Evolutionary conservation across 2,329 filamentous ascomycete genomes (phyloP), one percentile per base, ranked within the genome.

Genomic region (Arthrobotrys sinensis): DNA sequence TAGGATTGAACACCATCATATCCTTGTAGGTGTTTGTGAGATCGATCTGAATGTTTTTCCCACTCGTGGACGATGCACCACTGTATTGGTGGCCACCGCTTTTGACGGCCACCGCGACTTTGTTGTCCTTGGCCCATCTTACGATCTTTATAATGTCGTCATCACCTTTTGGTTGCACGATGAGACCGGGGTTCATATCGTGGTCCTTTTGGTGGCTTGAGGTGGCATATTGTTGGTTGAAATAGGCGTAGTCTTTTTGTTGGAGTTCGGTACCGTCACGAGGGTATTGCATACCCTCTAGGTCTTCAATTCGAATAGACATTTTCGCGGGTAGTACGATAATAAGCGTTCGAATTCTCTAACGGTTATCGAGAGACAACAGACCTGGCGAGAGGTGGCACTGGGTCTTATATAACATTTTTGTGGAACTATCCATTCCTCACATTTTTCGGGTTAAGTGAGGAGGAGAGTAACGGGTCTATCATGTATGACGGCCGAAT

Each of bases 221-320:
- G 0, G 84, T 84, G 2, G 86, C 86, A 81, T 87, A 87, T 80
- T 87, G 85, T 32, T 84, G 83, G 21, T 83, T 84, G 70, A 85
- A 78, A 10, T 79, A 62, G 6, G 82, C 70, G 43, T 82, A 84
- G 11, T 66, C 77, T 36, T 46, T 0, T 57, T 46, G 1, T 68
- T 68, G 19, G n/a, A 32, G 16, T 7, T 24, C 32, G 19, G 19
- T 7, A 32, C 48, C 64, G 1, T 34, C 48, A 19, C 64, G 64
- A 21, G 64, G 10, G 36, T 68, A 68, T 46, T 68, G 64, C 48
- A 55, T 68, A 19, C 64, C 64, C 50, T 68, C 64, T 12, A 68
- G 16, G 16, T 46, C 64, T 45, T 55, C 45, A 38, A 68, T 68
- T 32, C 16, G 34, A 14, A 66, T 10, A 5, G 64, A 28, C 63